phyloP scores from a whole-genome alignment of 495 filamentous ascomycete species.

The Neurospora terricola region DNA sequence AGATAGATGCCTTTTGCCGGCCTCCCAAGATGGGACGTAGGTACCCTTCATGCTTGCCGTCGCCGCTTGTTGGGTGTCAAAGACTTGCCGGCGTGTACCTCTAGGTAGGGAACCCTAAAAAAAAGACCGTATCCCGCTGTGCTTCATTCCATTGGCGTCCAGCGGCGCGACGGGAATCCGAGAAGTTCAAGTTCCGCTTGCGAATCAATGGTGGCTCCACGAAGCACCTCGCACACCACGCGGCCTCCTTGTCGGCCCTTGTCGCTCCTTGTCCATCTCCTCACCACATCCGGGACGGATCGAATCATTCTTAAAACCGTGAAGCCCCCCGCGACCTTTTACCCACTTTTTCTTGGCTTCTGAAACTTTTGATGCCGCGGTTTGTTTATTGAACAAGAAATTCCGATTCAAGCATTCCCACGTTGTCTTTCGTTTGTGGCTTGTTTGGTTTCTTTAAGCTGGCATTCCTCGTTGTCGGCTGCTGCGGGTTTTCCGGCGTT shows the following conservation, averaged over 20 bases:
- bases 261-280: not conserved
- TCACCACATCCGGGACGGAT: constrained; percentile 17
- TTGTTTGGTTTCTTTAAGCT: not conserved
- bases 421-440: constrained; percentile 1
- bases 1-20: not conserved
- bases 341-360: constrained; percentile 3
- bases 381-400: not conserved
- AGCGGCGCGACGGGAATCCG: not conserved
- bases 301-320: constrained; percentile 18
- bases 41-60: not conserved
- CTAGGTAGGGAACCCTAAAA: not conserved
- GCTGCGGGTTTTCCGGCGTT: not conserved
- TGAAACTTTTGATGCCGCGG: constrained; percentile 8
- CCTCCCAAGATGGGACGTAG: not conserved
- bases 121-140: not conserved
- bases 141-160: not conserved
- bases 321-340: constrained; percentile 8
- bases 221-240: constrained; percentile 12
- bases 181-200: not conserved
- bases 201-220: constrained; percentile 2
- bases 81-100: not conserved
- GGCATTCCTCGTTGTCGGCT: not conserved
- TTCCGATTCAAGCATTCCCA: not conserved
- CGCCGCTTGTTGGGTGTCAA: not conserved
- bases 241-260: constrained; percentile 4